Percentiles rank a stretch among this genome's conserved stretches.
phyloP scores from a whole-genome alignment of 306 rosid genomes.

The Citrullus mucosospermus region DNA sequence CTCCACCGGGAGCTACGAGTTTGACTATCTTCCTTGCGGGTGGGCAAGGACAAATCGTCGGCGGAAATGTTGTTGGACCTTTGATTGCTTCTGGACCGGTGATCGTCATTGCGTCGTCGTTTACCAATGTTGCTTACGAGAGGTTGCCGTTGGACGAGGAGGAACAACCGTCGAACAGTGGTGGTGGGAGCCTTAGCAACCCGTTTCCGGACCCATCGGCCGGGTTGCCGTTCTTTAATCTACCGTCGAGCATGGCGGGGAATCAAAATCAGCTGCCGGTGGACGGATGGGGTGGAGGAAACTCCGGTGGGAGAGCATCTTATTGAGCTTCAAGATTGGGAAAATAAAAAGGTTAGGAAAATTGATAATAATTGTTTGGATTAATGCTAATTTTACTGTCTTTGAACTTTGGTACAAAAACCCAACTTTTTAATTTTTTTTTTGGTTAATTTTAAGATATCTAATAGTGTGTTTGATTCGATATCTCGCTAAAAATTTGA shows the following conservation, averaged over 20 bases:
- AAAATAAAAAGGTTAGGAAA: constrained; percentile 31
- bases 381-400: constrained; percentile 11
- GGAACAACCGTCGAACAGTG: constrained; percentile 43
- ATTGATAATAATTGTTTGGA: constrained; percentile 11
- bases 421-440: not conserved
- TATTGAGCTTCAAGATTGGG: constrained; percentile 25
- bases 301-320: constrained; percentile 49
- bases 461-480: not conserved
- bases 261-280: constrained; percentile 38
- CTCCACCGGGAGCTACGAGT: constrained; percentile 85
- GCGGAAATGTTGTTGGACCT: constrained; percentile 85
- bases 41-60: constrained; percentile 85
- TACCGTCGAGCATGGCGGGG: constrained; percentile 56
- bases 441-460: not conserved
- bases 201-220: constrained; percentile 59
- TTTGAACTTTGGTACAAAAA: constrained; percentile 1
- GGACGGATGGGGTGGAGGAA: constrained; percentile 69
- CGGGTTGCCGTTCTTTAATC: constrained; percentile 69
- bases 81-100: constrained; percentile 76
- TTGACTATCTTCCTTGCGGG: constrained; percentile 65
- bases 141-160: constrained; percentile 81
- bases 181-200: constrained; percentile 19
- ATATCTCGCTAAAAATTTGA: not conserved
- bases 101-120: constrained; percentile 79
- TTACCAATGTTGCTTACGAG: constrained; percentile 86